A percentile compares a stretch with the other conserved stretches of the same genome.
These are phyloP conservation scores for Claviceps paspali DNA, from an alignment of 2,329 filamentous ascomycete species.

Conservation along the genomic window DNA sequence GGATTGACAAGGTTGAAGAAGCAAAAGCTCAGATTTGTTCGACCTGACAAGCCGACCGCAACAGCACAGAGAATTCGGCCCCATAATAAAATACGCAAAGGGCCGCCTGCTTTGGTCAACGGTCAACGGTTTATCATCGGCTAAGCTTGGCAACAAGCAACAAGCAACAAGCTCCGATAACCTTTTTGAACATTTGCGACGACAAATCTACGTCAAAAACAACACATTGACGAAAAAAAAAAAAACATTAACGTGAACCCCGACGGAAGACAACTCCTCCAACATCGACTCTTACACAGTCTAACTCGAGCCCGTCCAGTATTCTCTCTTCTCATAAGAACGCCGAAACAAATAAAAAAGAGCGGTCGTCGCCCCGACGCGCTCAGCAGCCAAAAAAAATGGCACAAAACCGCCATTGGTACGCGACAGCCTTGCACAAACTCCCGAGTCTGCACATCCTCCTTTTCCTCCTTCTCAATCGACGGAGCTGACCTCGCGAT, in stretches of 20 bases:
- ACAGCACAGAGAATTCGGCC: conserved; percentile 7
- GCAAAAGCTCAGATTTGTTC: background rate
- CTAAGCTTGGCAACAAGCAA: conserved; percentile 6
- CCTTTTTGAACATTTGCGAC: background rate
- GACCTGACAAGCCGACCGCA: background rate
- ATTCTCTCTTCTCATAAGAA: background rate
- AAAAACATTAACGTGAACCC: no score
- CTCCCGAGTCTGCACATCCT: no score
- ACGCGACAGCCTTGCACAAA: conserved; percentile 17
- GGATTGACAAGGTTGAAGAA: background rate
- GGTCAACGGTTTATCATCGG: conserved; percentile 20
- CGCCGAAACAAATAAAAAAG: background rate
- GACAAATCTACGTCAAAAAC: background rate
- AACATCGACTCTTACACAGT: background rate
- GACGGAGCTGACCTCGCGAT: no score
- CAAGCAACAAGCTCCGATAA: background rate
- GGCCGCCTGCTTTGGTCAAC: no score
- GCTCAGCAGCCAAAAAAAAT: conserved; percentile 28
- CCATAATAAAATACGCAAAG: conserved; percentile 1
- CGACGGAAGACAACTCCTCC: no score
- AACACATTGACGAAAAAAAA: background rate
- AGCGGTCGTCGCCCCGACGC: background rate
- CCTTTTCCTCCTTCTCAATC: no score
- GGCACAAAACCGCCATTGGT: conserved; percentile 63
- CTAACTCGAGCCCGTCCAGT: no score